phyloP scores from a whole-genome alignment of 768 basidiomycete species.

The Amanita jacksonii region DNA sequence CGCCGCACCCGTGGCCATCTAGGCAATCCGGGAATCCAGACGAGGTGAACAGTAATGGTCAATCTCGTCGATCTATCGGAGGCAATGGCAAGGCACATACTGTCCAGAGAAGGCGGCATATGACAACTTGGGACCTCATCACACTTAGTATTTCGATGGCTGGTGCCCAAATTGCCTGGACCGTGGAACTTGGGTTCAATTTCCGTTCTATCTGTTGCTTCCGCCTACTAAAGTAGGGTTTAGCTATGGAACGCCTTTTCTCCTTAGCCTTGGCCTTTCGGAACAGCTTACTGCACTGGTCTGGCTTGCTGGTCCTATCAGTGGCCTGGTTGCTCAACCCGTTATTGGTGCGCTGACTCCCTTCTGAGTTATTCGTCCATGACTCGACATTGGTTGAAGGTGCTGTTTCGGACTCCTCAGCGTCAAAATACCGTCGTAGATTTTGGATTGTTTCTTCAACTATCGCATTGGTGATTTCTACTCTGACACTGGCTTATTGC shows the following conservation, averaged over 20 bases:
- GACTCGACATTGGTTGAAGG: constrained; percentile 40
- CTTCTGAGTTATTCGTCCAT: constrained; percentile 15
- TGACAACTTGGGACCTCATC: constrained; percentile 64
- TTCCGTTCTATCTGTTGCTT: constrained; percentile 3
- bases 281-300: constrained; percentile 90
- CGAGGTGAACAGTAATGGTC: constrained; percentile 10
- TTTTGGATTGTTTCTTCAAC: constrained; percentile 94
- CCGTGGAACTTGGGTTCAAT: constrained; percentile 83
- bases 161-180: constrained; percentile 93
- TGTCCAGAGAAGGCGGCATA: constrained; percentile 22
- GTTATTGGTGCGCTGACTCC: constrained; percentile 64
- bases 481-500: constrained; percentile 77
- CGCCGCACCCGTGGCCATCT: constrained; percentile 71
- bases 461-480: constrained; percentile 66
- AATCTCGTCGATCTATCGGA: constrained; percentile 2
- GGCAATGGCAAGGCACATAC: constrained; percentile 15
- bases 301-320: constrained; percentile 93
- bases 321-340: constrained; percentile 93
- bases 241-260: constrained; percentile 94
- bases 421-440: constrained; percentile 82
- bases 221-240: constrained; percentile 10
- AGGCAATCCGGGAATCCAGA: no score
- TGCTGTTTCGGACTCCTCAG: constrained; percentile 91
- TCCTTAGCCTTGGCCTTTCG: constrained; percentile 59
- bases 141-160: constrained; percentile 88